phyloP scores from a whole-genome alignment of 75 land plant genomes.

The Larix kaempferi region DNA sequence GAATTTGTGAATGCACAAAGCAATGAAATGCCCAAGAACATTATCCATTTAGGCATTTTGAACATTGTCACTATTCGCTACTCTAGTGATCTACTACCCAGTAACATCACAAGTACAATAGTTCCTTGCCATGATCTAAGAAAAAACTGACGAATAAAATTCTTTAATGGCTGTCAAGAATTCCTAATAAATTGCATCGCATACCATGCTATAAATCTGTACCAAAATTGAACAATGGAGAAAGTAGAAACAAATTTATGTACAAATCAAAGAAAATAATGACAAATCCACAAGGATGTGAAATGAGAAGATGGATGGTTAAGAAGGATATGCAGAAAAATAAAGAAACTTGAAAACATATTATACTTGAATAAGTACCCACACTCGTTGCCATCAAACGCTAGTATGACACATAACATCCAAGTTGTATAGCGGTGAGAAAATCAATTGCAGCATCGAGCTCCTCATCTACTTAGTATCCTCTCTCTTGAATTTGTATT shows the following conservation, averaged over 20 bases:
- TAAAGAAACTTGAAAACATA: neutral
- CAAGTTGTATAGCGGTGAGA: constrained; percentile 60
- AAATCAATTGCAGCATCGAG: constrained; percentile 82
- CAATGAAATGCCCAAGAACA: too few species aligned
- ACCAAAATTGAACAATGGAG: too few species aligned
- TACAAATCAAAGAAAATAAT: neutral
- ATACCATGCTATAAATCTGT: too few species aligned
- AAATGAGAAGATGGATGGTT: too few species aligned
- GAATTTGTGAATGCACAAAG: too few species aligned
- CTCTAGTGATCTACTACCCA: neutral
- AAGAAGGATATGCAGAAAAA: neutral
- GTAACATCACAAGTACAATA: neutral
- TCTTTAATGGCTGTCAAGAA: neutral
- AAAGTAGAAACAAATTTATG: neutral
- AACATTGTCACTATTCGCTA: too few species aligned
- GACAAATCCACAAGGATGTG: neutral
- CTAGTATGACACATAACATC: constrained; percentile 85
- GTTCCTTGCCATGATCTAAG: neutral
- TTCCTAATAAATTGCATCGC: neutral
- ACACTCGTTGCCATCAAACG: constrained; percentile 71
- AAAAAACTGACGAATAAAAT: neutral
- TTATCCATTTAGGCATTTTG: too few species aligned
- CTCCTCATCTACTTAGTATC: constrained; percentile 46
- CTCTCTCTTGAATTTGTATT: constrained; percentile 58
- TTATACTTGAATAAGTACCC: constrained; percentile 83